Evolutionary conservation across 1,139 yeast species (phyloP), one percentile per base, ranked within the genome.

Genomic region (Tardiomyces digboiensis): DNA sequence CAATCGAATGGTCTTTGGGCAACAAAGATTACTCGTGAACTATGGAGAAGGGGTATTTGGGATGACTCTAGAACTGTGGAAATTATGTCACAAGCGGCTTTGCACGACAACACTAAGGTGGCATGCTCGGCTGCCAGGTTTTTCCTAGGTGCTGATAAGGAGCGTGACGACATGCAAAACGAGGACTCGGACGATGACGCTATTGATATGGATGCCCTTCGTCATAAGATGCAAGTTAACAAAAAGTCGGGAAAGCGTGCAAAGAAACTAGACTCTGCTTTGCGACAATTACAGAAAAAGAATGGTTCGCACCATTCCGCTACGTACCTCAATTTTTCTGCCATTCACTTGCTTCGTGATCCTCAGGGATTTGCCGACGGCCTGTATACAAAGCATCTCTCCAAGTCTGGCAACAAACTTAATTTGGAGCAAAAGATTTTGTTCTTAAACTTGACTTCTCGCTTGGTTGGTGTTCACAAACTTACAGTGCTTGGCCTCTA

Each of bases 31-130:
- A 88, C 97, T 7, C 76, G 97, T 61, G 97, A 91, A 63, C 72
- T 91, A 45, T 91, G 99, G 99, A 76, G 95, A 68, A 75, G 97
- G 60, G 95, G 95, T 58, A 83, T 91, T 49, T 91, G 99, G 99
- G 97, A 88, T 62, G 99, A 91, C 64, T 76, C 95, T 1, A 73
- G 97, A 55, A 83, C 97, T 0, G 95, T 91, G 20, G 98, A 91
- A 64, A 79, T 91, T 57, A 89, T 93, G 97, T 83, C 95, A 2
- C 94, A 87, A 57, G 97, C 97, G 1, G 88, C 97, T 1, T 65
- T 85, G 48, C 96, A 88, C 59, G 79, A 84, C 10, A 95, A 89
- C 55, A 75, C 80, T 13, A 91, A 91, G 66, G 94, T 91, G 44
- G 85, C 95, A 12, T 70, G 82, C 47, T 85, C 97, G 2, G 98